Conservation (phyloP, 768 basidiomycete genomes). For the Trametes cubensis region DNA sequence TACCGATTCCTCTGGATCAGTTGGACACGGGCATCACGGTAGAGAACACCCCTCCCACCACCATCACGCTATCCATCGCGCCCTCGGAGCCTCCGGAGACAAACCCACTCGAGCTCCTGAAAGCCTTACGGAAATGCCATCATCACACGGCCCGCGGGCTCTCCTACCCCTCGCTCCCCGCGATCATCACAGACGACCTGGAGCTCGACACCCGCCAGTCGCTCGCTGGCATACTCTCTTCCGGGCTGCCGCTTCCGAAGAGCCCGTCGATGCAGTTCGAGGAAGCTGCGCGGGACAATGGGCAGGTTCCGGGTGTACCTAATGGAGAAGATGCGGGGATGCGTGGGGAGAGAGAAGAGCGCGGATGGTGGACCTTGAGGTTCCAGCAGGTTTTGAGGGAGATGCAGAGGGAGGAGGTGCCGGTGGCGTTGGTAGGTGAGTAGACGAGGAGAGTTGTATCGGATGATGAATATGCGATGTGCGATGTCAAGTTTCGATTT, state of each 20-base stretch:
- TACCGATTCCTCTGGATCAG: constrained; percentile 47
- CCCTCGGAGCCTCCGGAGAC: constrained; percentile 27
- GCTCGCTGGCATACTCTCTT: constrained; percentile 43
- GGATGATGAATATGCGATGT: too few relatives aligned
- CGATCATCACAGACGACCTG: constrained; percentile 34
- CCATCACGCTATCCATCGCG: constrained; percentile 42
- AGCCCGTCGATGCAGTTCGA: constrained; percentile 68
- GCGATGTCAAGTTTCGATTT: too few relatives aligned
- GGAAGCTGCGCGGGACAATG: constrained; percentile 14
- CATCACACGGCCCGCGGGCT: constrained; percentile 49
- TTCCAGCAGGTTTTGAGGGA: constrained; percentile 67
- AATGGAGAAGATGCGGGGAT: constrained; percentile 28
- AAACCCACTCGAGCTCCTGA: constrained; percentile 32
- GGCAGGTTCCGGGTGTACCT: background rate
- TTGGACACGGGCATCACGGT: constrained; percentile 42
- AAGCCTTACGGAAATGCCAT: constrained; percentile 56
- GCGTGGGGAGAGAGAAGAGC: constrained; percentile 62
- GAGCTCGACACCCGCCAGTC: constrained; percentile 38
- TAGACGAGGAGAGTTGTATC: background rate
- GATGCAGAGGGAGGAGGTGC: constrained; percentile 41
- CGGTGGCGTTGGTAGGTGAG: background rate
- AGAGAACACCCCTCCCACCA: constrained; percentile 36
- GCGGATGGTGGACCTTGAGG: constrained; percentile 73
- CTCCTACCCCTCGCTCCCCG: constrained; percentile 41
- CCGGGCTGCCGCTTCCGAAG: constrained; percentile 64